Evolutionary conservation across 176 grass and related monocot species (phyloP).

Genomic region (Zea luxurians): DNA sequence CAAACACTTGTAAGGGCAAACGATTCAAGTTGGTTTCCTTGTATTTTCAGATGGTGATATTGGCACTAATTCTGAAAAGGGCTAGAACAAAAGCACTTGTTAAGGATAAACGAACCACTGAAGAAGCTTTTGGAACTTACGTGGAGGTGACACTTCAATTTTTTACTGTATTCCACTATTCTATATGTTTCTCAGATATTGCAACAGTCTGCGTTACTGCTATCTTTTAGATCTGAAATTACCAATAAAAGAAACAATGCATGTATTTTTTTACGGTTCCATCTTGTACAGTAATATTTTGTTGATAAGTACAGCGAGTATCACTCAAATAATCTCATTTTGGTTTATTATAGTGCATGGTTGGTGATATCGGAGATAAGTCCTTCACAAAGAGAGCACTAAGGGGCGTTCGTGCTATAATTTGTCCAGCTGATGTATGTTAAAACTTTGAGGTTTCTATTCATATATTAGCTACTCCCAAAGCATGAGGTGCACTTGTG

Average conservation of each 20-base stretch:
- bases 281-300: not conserved
- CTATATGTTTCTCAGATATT: constrained; percentile 12
- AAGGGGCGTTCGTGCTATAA: constrained; percentile 68
- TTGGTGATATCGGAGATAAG: constrained; percentile 66
- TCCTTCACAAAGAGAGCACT: constrained; percentile 73
- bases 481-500: not conserved
- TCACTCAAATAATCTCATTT: constrained; percentile 17
- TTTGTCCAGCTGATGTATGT: constrained; percentile 76
- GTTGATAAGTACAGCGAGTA: not conserved
- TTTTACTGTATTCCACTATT: constrained; percentile 12
- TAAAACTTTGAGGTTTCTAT: not conserved
- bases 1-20: not conserved
- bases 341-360: constrained; percentile 53
- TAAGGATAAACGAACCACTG: constrained; percentile 76
- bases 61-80: constrained; percentile 89
- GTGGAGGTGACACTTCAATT: constrained; percentile 56
- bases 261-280: not conserved
- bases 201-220: not conserved
- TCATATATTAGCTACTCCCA: not conserved
- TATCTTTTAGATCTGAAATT: not conserved
- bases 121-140: constrained; percentile 87
- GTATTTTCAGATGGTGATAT: constrained; percentile 75
- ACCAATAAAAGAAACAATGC: not conserved
- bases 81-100: constrained; percentile 86
- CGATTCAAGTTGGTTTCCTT: constrained; percentile 5